A percentile compares a stretch with the other conserved stretches of the same genome.
Evolutionary conservation across 139 green algal genomes (phyloP).

Genomic region (Chlorokybus atmophyticus): DNA sequence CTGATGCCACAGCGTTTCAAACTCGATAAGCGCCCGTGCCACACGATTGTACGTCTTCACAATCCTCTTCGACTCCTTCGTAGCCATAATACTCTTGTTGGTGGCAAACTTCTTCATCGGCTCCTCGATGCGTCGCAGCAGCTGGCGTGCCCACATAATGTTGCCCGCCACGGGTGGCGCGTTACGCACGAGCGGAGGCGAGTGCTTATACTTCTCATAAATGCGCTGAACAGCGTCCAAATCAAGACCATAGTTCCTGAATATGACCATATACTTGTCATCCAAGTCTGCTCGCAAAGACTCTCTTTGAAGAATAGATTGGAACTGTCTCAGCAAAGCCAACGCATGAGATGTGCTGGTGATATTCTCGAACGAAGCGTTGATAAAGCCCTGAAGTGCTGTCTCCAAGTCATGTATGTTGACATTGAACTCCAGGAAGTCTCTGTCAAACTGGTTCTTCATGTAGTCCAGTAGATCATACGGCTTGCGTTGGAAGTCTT

Average conservation of each 20-base stretch:
- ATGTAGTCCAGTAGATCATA: conserved; percentile 81
- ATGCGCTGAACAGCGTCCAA: conserved; percentile 72
- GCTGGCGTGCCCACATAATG: conserved; percentile 82
- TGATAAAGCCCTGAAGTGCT: conserved; percentile 68
- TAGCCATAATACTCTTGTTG: conserved; percentile 62
- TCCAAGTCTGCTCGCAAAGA: conserved; percentile 59
- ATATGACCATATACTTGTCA: conserved; percentile 75
- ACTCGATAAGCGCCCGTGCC: conserved; percentile 74
- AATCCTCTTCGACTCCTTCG: conserved; percentile 74
- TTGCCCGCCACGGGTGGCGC: conserved; percentile 66
- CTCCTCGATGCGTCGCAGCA: conserved; percentile 77
- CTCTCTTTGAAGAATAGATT: conserved; percentile 66
- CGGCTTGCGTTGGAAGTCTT: conserved; percentile 72
- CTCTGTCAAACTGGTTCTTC: conserved; percentile 72
- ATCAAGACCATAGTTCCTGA: conserved; percentile 68
- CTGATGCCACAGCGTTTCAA: conserved; percentile 75
- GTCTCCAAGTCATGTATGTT: conserved; percentile 89
- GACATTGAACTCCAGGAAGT: conserved; percentile 89
- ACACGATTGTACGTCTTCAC: conserved; percentile 80
- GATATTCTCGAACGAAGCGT: conserved; percentile 71
- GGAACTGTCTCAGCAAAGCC: conserved; percentile 72
- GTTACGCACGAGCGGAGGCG: conserved; percentile 62
- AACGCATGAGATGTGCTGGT: conserved; percentile 70
- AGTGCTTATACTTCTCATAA: conserved; percentile 81
- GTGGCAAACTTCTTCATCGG: conserved; percentile 75